phyloP scores from a whole-genome alignment of 2,329 filamentous ascomycete species.

The Venturia carpophila region DNA sequence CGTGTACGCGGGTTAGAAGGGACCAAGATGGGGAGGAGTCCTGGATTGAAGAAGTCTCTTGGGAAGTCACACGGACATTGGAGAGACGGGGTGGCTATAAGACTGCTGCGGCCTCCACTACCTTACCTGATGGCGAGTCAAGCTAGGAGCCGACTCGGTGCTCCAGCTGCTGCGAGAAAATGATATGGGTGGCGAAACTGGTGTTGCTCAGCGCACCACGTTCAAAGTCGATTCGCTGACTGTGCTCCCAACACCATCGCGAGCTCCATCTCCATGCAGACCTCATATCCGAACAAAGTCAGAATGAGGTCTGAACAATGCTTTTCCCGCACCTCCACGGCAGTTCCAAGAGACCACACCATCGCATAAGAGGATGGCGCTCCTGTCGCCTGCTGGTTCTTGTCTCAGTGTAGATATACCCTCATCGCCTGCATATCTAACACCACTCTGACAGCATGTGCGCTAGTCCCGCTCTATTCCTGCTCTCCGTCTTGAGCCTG shows the following conservation, averaged over 20 bases:
- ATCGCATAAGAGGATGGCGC: constrained; percentile 12
- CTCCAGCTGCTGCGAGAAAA: neutral
- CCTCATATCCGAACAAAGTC: constrained; percentile 2
- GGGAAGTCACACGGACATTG: neutral
- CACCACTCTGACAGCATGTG: constrained; percentile 5
- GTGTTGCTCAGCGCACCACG: neutral
- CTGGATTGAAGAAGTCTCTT: neutral
- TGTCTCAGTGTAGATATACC: neutral
- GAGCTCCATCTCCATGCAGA: neutral
- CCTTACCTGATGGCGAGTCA: neutral
- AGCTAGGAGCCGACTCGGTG: neutral
- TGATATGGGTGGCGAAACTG: neutral
- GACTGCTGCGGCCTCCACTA: neutral
- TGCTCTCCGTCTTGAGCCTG: constrained; percentile 1
- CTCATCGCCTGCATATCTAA: neutral
- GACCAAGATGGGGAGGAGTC: neutral
- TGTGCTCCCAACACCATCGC: neutral
- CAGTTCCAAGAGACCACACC: neutral
- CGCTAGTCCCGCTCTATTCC: constrained; percentile 1
- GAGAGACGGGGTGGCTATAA: neutral
- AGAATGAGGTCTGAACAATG: neutral
- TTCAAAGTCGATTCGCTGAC: neutral
- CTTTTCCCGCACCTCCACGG: constrained; percentile 8
- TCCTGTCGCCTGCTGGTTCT: neutral
- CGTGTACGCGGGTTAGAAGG: neutral